These are phyloP conservation scores for Tympanopsis confertula DNA, from an alignment of 2,329 filamentous ascomycete genomes.

Conservation along the genomic window DNA sequence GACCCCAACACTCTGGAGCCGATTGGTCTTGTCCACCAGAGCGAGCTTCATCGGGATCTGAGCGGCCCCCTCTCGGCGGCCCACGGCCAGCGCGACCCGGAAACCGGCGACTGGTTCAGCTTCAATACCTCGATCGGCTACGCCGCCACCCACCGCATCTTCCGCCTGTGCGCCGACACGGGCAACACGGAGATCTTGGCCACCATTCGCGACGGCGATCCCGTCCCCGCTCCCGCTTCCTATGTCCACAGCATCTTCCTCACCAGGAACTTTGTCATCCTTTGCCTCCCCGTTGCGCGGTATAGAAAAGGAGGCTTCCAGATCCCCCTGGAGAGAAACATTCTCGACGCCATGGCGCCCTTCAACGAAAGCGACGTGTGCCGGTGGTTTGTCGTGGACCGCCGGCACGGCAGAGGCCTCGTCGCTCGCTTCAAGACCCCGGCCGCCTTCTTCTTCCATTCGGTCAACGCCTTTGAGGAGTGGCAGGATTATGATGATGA, in stretches of 20 bases:
- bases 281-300: conserved; percentile 62
- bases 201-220: conserved; percentile 37
- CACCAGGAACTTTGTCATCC: conserved; percentile 56
- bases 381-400: conserved; percentile 67
- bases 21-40: conserved; percentile 44
- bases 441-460: conserved; percentile 70
- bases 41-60: conserved; percentile 53
- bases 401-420: conserved; percentile 46
- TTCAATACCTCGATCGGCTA: conserved; percentile 61
- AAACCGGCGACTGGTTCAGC: conserved; percentile 68
- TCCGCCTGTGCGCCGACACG: conserved; percentile 47
- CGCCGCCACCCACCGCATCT: conserved; percentile 53
- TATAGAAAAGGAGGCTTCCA: conserved; percentile 43
- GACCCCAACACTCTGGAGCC: conserved; percentile 65
- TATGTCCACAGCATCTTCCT: conserved; percentile 81
- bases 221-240: conserved; percentile 31
- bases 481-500: conserved; percentile 18
- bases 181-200: conserved; percentile 63
- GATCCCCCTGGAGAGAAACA: conserved; percentile 41
- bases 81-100: conserved; percentile 61
- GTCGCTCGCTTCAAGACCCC: conserved; percentile 57
- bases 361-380: conserved; percentile 46
- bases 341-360: conserved; percentile 54
- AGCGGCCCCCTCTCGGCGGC: conserved; percentile 57
- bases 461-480: conserved; percentile 66